Conservation (phyloP, 345 rosid genomes). For the Sapria himalayana region DNA sequence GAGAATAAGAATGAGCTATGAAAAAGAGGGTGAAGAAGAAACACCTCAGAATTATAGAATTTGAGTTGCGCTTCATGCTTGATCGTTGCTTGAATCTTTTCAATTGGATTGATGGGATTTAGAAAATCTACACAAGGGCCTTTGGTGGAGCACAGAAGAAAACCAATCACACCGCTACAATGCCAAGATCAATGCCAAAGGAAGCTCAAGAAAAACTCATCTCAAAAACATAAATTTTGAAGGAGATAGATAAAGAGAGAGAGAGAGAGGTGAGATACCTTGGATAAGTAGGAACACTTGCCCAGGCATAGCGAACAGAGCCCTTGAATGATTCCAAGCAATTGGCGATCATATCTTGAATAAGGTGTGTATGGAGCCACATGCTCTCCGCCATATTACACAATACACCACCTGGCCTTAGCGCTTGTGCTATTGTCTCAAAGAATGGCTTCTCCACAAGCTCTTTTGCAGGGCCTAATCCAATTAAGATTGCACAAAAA, state of each 20-base stretch:
- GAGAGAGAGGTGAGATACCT: constrained; percentile 20
- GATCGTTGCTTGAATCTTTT: constrained; percentile 52
- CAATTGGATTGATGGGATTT: constrained; percentile 78
- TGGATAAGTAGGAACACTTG: constrained; percentile 93
- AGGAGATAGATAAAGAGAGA: background rate
- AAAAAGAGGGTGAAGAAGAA: too few species aligned
- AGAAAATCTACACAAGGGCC: constrained; percentile 66
- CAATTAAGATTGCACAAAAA: too few species aligned
- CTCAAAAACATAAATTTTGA: background rate
- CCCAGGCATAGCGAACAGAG: constrained; percentile 82
- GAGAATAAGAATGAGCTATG: too few species aligned
- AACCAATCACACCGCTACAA: constrained; percentile 84
- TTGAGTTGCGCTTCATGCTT: constrained; percentile 44
- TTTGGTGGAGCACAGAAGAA: constrained; percentile 55
- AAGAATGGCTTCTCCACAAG: constrained; percentile 92
- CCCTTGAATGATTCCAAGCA: constrained; percentile 66
- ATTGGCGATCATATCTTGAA: constrained; percentile 55
- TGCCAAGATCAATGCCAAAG: background rate
- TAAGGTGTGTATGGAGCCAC: constrained; percentile 98
- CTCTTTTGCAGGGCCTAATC: constrained; percentile 78
- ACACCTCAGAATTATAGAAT: constrained; percentile 74
- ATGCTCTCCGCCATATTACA: constrained; percentile 97
- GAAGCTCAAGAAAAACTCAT: background rate
- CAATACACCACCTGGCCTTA: constrained; percentile 85
- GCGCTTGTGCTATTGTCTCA: constrained; percentile 49